Conservation (phyloP, 306 rosid genomes). For the Cucumis sativus region Cucumber_9930_V3 NC_026657.2:34576501-34577000, state of each 20-base stretch:
- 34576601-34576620: conserved; percentile 62
- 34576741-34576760: not conserved
- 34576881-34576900: conserved; percentile 55
- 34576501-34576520: not conserved
- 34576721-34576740: not conserved
- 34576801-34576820: conserved; percentile 58
- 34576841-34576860: conserved; percentile 69
- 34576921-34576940: conserved; percentile 61
- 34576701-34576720: not conserved
- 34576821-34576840: conserved; percentile 55
- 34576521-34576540: not conserved
- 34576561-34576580: conserved; percentile 56
- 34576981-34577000: conserved; percentile 52
- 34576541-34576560: not conserved
- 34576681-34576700: not conserved
- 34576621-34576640: conserved; percentile 34
- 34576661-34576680: not conserved
- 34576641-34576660: conserved; percentile 2
- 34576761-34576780: conserved; percentile 30
- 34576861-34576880: conserved; percentile 72
- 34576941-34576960: conserved; percentile 58
- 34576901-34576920: conserved; percentile 65
- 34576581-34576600: conserved; percentile 71
- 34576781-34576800: conserved; percentile 60
- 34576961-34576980: conserved; percentile 64